Evolutionary conservation across 2,329 filamentous ascomycete genomes (phyloP).

Genomic region (Aspergillus neoniger): DNA sequence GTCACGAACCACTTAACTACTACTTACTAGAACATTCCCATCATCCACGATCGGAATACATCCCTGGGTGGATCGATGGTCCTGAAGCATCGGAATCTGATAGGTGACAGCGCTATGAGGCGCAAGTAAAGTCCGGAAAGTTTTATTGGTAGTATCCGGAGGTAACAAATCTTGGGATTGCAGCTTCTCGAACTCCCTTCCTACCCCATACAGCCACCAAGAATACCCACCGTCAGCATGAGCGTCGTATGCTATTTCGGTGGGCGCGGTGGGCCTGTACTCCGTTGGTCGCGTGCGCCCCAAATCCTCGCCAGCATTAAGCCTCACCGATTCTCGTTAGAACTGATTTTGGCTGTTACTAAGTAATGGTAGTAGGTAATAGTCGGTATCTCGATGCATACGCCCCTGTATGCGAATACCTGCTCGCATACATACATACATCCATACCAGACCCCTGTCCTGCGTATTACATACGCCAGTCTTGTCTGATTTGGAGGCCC

Average conservation of each 20-base stretch:
- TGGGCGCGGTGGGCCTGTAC: background rate
- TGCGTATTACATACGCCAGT: background rate
- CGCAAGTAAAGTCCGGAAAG: background rate
- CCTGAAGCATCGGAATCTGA: conserved; percentile 6
- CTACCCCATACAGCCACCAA: background rate
- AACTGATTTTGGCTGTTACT: too few relatives aligned
- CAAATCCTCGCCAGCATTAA: too few relatives aligned
- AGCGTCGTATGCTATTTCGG: background rate
- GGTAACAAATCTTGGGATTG: background rate
- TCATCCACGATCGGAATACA: background rate
- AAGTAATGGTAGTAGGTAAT: background rate
- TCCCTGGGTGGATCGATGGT: conserved; percentile 2
- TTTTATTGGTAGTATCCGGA: background rate
- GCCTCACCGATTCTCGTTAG: too few relatives aligned
- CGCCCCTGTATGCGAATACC: background rate
- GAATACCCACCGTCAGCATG: background rate
- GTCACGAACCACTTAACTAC: background rate
- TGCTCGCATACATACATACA: background rate
- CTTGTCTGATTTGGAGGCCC: background rate
- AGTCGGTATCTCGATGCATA: background rate
- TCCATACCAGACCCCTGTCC: background rate
- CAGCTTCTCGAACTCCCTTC: background rate
- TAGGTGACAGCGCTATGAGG: background rate
- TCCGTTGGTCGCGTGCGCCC: background rate
- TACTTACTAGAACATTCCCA: background rate